Evolutionary conservation across 2,329 filamentous ascomycete genomes (phyloP), one percentile per base, ranked within the genome.

Genomic region (Neofusicoccum sp.): DNA sequence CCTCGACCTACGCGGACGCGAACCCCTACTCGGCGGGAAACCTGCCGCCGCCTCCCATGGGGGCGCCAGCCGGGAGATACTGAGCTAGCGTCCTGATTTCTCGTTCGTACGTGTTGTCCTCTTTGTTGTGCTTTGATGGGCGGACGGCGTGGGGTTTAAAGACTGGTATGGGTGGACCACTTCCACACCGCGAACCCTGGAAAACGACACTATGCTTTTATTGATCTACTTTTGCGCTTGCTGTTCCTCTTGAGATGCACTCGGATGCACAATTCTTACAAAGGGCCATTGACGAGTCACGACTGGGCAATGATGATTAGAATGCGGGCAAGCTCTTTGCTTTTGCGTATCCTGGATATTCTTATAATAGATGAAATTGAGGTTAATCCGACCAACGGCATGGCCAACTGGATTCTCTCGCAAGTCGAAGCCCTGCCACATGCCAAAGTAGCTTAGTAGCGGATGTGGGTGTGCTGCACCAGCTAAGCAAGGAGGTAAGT

Each of bases 1-100:
- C 75, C 50, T 72, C 76, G 37, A 75, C 72, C 49, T 82, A 83
- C 66, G 71, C 74, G 50, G 80, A 82, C 68, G 76, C 71, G 47
- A 81, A 81, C 68, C 80, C 80, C 14, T 82, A 82, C 64, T 73
- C 73, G 56, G 69, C 73, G 41, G 70, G 64, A 43, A 63, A 64
- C 6, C 33, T 78, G 36, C 77, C 77, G 43, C 76, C 77, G 37
- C 77, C 77, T 8, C 76, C 76, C 6, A 77, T 77, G 67, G 76
- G 76, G 2, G 66, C 68, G 6, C 54, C 54, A 5, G 14, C 54
- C 36, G 54, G n/a, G 4, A 45, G 54, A 31, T 58, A 58, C 29
- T 58, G 54, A 58, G 39, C 22, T 45, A n/a, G 22, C 52, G 5
- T 14, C 52, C 31, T 44, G 28, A 14, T 1, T 33, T 44, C 6